Conservation (phyloP, 1,284 basidiomycete species). For the Rhodofomes roseus region DNA sequence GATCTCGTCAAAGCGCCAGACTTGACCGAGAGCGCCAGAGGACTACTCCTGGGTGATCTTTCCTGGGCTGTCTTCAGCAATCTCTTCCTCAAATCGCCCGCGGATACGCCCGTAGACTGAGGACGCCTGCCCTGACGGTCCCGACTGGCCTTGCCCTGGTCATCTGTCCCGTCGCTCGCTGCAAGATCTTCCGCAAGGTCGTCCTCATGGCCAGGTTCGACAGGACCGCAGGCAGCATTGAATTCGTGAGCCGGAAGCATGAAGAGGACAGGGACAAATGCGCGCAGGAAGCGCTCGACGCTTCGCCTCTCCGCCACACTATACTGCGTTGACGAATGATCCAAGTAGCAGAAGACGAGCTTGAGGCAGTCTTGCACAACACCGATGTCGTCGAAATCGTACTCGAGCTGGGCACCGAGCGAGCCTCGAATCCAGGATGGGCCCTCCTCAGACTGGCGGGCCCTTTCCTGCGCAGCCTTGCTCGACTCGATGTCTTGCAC, state of each 20-base stretch:
- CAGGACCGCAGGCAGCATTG: constrained; percentile 66
- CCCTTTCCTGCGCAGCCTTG: constrained; percentile 65
- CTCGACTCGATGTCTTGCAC: constrained; percentile 85
- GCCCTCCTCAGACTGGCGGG: constrained; percentile 37
- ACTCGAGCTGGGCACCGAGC: constrained; percentile 74
- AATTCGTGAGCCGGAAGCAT: constrained; percentile 77
- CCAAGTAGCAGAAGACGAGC: constrained; percentile 87
- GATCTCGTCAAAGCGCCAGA: constrained; percentile 22
- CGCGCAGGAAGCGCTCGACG: constrained; percentile 83
- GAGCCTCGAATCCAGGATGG: constrained; percentile 33
- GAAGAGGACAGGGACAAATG: constrained; percentile 84
- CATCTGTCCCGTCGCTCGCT: constrained; percentile 33
- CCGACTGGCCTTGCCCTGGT: constrained; percentile 10
- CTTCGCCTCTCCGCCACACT: constrained; percentile 75
- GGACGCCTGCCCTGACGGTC: constrained; percentile 42
- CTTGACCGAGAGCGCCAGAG: constrained; percentile 16
- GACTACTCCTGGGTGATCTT: constrained; percentile 32
- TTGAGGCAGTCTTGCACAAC: constrained; percentile 89
- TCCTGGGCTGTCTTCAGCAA: constrained; percentile 70
- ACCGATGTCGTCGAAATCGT: constrained; percentile 72
- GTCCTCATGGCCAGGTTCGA: constrained; percentile 39
- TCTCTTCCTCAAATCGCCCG: constrained; percentile 75
- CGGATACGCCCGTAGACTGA: constrained; percentile 47
- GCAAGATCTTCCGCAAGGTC: constrained; percentile 34
- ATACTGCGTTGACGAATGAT: constrained; percentile 77